A percentile compares a stretch with the other conserved stretches of the same genome.
Conservation (phyloP, 306 rosid genomes). For the Vigna trinervia region DNA sequence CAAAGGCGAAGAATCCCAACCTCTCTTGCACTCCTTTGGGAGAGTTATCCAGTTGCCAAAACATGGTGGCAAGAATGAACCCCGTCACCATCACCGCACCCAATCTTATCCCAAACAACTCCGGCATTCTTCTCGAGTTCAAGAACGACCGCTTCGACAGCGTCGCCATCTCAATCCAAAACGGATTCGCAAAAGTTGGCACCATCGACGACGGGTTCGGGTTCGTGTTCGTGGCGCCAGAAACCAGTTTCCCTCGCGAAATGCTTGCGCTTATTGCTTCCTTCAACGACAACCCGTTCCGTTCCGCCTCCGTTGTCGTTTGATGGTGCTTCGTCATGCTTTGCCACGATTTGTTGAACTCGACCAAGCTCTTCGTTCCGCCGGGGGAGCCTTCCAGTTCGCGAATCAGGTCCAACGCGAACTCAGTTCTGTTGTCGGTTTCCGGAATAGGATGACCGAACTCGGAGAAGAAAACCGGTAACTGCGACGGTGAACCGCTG, state of each 20-base stretch:
- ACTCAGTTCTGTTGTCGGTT: slow-evolving; percentile 84
- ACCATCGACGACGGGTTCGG: slow-evolving; percentile 64
- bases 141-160: slow-evolving; percentile 62
- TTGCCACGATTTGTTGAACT: slow-evolving; percentile 90
- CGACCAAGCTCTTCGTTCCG: slow-evolving; percentile 76
- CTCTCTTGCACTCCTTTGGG: slow-evolving; percentile 89
- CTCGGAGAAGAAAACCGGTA: slow-evolving; percentile 69
- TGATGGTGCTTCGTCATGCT: slow-evolving; percentile 57
- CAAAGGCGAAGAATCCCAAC: slow-evolving; percentile 90
- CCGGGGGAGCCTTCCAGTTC: slow-evolving; percentile 84
- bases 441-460: slow-evolving; percentile 94
- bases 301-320: neutral
- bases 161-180: slow-evolving; percentile 74
- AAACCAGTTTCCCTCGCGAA: slow-evolving; percentile 81
- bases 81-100: slow-evolving; percentile 87
- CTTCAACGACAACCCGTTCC: slow-evolving; percentile 57
- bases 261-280: slow-evolving; percentile 94
- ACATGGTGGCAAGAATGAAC: slow-evolving; percentile 83
- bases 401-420: slow-evolving; percentile 91
- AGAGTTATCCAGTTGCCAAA: slow-evolving; percentile 75
- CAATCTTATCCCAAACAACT: slow-evolving; percentile 74
- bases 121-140: slow-evolving; percentile 73
- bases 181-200: slow-evolving; percentile 76
- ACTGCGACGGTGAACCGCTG: slow-evolving; percentile 75
- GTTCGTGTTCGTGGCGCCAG: slow-evolving; percentile 67